phyloP scores from a whole-genome alignment of 129 eudicot species.

The Chrysanthemum seticuspe region DNA sequence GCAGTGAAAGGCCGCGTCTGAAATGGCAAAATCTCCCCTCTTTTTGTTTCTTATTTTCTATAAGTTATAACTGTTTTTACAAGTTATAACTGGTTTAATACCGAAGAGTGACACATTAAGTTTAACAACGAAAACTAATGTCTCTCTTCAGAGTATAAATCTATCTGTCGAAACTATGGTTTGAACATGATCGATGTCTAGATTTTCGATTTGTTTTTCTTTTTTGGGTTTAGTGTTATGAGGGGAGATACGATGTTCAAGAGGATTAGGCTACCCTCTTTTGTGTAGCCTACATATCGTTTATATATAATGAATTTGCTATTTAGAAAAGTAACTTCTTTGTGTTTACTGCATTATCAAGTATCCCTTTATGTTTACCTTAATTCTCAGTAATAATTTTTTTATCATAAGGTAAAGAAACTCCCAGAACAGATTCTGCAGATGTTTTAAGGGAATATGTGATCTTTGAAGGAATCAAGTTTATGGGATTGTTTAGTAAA shows the following conservation, averaged over 20 bases:
- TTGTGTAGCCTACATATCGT: slow-evolving; percentile 18
- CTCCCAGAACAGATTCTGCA: too few relatives aligned
- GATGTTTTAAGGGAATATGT: too few relatives aligned
- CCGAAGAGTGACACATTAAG: background rate
- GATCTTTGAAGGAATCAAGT: too few relatives aligned
- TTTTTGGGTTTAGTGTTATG: background rate
- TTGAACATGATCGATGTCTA: background rate
- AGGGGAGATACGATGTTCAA: background rate
- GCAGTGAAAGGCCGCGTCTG: background rate
- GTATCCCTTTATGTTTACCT: too few relatives aligned
- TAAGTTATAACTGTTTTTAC: background rate
- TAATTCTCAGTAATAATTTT: too few relatives aligned
- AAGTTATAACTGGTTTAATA: background rate
- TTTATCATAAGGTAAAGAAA: too few relatives aligned
- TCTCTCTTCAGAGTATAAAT: background rate
- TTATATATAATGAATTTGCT: too few relatives aligned
- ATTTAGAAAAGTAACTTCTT: too few relatives aligned
- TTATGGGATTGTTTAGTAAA: too few relatives aligned
- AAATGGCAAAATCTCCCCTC: background rate
- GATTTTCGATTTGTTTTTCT: background rate
- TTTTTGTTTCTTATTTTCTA: background rate
- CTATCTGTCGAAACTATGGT: background rate
- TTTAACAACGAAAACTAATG: background rate
- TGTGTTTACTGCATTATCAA: too few relatives aligned
- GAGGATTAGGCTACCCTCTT: background rate